Evolutionary conservation across 345 rosid genomes (phyloP), one percentile per base, ranked within the genome.

Genomic region (Schrenkiella parvula): DNA sequence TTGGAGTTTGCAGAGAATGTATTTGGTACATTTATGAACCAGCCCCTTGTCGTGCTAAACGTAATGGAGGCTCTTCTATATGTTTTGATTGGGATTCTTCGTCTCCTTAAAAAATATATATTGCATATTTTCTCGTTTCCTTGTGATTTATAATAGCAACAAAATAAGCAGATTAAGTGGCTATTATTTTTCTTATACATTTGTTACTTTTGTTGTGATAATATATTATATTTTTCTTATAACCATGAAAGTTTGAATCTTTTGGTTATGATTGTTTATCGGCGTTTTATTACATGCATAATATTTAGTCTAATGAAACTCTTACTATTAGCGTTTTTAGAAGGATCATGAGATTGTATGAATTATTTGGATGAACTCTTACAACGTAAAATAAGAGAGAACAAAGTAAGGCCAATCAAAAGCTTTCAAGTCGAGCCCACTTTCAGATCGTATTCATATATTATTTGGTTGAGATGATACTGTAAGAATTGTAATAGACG

Each of bases 31-130:
- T 66, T 23, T 32, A 50, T 25, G 70, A 51, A 66, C 32, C 43
- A 48, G 70, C 32, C 8, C 35, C 70, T 48, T 66, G 70, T 6
- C 70, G 70, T 4, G 46, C 5, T 10, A 66, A 35, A 50, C 58
- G 57, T 21, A 23, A 66, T 10, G 59, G 59, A 66, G 47, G 23
- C 10, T 8, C 42, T 35, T 39, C 44, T 39, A 39, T 39, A 39
- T 39, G 44, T 39, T 39, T 39, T 5, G 7, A 4, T 4, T 39
- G 17, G 44, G 1, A 38, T 4, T 38, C 43, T 38, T 13, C 4
- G 4, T 38, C 15, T 15, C 15, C 15, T 38, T 1, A 13, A 13
- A 23, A 32, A 38, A 38, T 38, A 12, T 38, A 12, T 13, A 13
- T 38, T 38, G 44, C 44, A 38, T 38, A 7, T 39, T 37, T 39